Evolutionary conservation across 305 asterid genomes (phyloP), one percentile per base, ranked within the genome.

Genomic region (Plantago coronopus): DNA sequence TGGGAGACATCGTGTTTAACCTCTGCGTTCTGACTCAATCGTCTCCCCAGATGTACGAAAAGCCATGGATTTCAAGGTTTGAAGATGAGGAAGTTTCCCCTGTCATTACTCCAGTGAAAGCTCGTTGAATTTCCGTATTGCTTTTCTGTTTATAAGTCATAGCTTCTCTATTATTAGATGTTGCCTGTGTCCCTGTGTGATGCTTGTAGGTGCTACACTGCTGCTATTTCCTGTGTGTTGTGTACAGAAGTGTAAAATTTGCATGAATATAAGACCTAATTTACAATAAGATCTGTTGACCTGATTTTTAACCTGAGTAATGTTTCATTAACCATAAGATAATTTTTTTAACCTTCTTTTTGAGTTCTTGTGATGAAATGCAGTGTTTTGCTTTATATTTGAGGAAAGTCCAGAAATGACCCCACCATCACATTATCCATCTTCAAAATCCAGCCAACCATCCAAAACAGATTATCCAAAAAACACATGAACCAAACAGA

Each of bases 1-100:
- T 84, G 94, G 69, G 73, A 2, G 94, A 89, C 48, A 73, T 89
- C 11, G 94, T 84, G 14, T 86, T 89, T 72, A 81, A 70, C 69
- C 77, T 89, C 0, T 72, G 86, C 53, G 83, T 89, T 53, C 78
- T 89, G 9, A 69, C 79, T 61, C 91, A 86, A 31, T 74, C 95
- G 17, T 82, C 87, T 48, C 65, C 79, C 20, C 83, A 74, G 38
- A 72, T 69, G 77, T 64, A 54, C 40, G 86, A 77, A 20, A 44
- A 66, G 3, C 71, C 74, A 57, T 80, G 73, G 78, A 63, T 69
- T 72, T 78, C 78, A 2, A 72, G 70, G 38, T 69, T 65, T 43
- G 94, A 79, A 38, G 54, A 72, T 1, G 85, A 83, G 61, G 89
- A 79, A 74, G 73, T 78, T 57, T 59, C 63, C 20, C 75, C 80